Percentiles rank a stretch among this genome's conserved stretches.
phyloP scores from a whole-genome alignment of 257 asterid genomes.

The Solanum dulcamara region DNA sequence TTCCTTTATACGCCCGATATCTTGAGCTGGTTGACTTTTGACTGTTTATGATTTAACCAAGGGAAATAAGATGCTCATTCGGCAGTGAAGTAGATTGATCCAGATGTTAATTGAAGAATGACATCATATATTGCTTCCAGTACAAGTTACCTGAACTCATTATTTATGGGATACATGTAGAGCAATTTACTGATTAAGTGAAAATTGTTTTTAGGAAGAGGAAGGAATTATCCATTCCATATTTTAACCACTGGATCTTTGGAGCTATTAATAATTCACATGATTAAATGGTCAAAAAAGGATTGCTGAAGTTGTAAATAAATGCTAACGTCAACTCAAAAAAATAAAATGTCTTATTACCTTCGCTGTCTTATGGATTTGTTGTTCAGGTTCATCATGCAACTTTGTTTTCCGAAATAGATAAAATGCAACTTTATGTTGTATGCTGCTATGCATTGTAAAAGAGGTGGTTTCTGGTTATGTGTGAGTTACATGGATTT shows the following conservation, averaged over 20 bases:
- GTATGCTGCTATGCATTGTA: neutral
- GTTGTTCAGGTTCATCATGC: neutral
- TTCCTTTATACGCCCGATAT: neutral
- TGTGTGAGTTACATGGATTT: slow-evolving; percentile 27
- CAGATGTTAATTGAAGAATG: neutral
- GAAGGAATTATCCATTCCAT: neutral
- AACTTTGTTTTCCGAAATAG: neutral
- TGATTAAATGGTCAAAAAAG: neutral
- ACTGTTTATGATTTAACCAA: neutral
- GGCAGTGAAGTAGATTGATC: neutral
- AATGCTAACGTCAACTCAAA: neutral
- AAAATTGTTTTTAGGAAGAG: neutral
- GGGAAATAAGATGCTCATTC: neutral
- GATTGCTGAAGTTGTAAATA: neutral
- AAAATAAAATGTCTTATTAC: neutral
- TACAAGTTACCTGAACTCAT: neutral
- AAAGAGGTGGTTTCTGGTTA: slow-evolving; percentile 5
- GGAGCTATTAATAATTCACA: neutral
- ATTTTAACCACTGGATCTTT: neutral
- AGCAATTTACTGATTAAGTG: neutral
- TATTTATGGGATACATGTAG: neutral
- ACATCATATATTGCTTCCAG: neutral
- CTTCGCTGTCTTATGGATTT: neutral
- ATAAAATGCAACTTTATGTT: neutral
- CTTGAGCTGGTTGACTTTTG: slow-evolving; percentile 6